phyloP scores from a whole-genome alignment of 1,284 basidiomycete species.

The Cutaneotrichosporon spelunceum region DNA sequence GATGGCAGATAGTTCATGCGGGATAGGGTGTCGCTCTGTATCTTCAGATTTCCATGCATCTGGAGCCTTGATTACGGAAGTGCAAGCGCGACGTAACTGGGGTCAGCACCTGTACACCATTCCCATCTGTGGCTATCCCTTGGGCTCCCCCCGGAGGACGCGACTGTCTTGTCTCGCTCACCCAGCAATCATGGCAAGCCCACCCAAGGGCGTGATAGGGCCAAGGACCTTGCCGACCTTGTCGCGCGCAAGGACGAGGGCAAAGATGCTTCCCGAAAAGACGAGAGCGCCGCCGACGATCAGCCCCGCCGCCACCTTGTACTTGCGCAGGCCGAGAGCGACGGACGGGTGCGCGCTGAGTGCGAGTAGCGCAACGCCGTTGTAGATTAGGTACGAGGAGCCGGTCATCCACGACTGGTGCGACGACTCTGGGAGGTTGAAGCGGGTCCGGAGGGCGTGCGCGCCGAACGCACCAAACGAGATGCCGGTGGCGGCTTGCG shows the following conservation, averaged over 20 bases:
- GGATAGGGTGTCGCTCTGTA: background rate
- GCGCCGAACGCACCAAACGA: slow-evolving; percentile 50
- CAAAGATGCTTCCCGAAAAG: slow-evolving; percentile 71
- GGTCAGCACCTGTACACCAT: background rate
- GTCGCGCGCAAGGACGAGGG: slow-evolving; percentile 61
- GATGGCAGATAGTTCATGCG: background rate
- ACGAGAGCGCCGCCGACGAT: slow-evolving; percentile 62
- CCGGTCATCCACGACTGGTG: slow-evolving; percentile 45
- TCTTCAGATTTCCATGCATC: background rate
- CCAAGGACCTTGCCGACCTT: slow-evolving; percentile 63
- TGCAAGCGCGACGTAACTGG: slow-evolving; percentile 29
- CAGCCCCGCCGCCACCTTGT: slow-evolving; percentile 68
- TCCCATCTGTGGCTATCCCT: background rate
- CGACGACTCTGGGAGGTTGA: slow-evolving; percentile 38
- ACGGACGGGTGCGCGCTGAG: slow-evolving; percentile 70
- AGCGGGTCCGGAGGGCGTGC: slow-evolving; percentile 44
- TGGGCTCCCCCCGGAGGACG: background rate
- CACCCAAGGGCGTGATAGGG: slow-evolving; percentile 73
- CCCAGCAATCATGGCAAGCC: slow-evolving; percentile 71
- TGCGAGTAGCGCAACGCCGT: slow-evolving; percentile 69
- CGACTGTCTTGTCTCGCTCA: slow-evolving; percentile 50
- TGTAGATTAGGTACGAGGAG: slow-evolving; percentile 58
- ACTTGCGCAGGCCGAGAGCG: slow-evolving; percentile 47
- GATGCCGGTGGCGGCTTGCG: slow-evolving; percentile 47
- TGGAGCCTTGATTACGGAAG: slow-evolving; percentile 5